A percentile compares a stretch with the other conserved stretches of the same genome.
Conservation (phyloP, 768 basidiomycete species). For the Boletus tylopilopsis region DNA sequence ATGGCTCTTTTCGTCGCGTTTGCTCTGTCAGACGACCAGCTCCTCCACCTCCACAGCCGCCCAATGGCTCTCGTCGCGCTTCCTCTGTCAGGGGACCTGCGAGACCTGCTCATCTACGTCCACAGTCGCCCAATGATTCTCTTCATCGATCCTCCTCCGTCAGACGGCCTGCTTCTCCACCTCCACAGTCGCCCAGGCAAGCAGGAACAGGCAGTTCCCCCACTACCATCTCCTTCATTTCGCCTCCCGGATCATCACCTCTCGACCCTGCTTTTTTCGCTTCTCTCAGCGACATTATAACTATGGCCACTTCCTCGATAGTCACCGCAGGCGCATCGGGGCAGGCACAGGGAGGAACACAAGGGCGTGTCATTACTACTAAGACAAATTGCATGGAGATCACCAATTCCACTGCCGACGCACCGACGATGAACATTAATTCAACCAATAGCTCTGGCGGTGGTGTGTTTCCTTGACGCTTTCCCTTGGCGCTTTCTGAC, state of each 20-base stretch:
- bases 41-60: too few species aligned
- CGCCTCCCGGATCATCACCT: not conserved
- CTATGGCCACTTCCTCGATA: not conserved
- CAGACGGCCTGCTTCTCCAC: constrained; percentile 8
- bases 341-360: not conserved
- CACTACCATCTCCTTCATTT: not conserved
- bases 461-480: constrained; percentile 5
- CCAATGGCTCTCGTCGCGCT: too few species aligned
- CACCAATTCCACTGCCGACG: not conserved
- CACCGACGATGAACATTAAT: constrained; percentile 9
- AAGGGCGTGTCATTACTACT: not conserved
- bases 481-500: not conserved
- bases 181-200: not conserved
- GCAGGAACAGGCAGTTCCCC: not conserved
- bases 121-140: not conserved
- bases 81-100: too few species aligned
- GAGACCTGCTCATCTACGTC: too few species aligned
- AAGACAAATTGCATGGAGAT: constrained; percentile 6
- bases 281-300: too few species aligned
- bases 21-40: too few species aligned
- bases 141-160: not conserved
- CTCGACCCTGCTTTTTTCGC: not conserved
- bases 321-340: not conserved
- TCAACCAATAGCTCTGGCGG: constrained; percentile 4
- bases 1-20: not conserved